Percentiles rank a stretch among this genome's conserved stretches.
Evolutionary conservation across 768 basidiomycete species (phyloP).

Genomic region (Collybia sordida): DNA sequence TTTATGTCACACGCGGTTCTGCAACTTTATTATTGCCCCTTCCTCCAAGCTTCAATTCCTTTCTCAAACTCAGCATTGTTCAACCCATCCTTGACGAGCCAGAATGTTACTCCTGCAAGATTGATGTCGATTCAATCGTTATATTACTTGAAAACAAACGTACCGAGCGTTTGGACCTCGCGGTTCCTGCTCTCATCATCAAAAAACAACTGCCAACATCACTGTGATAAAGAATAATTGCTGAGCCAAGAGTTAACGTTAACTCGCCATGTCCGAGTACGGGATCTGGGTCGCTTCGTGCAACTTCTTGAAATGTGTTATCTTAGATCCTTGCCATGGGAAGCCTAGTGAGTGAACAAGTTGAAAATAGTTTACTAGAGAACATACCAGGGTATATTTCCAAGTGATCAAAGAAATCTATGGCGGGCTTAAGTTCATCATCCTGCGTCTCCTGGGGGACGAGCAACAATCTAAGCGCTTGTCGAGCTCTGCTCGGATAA

Average conservation of each 20-base stretch:
- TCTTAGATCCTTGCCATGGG: constrained; percentile 60
- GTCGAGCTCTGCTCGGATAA: constrained; percentile 56
- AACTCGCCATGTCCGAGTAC: constrained; percentile 73
- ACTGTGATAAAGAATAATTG: no score
- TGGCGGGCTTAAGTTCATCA: constrained; percentile 41
- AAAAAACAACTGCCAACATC: constrained; percentile 60
- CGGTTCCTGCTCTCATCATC: constrained; percentile 68
- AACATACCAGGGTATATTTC: constrained; percentile 71
- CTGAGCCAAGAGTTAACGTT: no score
- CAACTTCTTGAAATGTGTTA: constrained; percentile 75
- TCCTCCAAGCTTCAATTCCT: constrained; percentile 76
- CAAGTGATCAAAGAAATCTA: constrained; percentile 63
- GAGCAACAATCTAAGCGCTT: constrained; percentile 67
- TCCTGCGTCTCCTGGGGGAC: constrained; percentile 38
- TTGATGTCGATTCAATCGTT: not conserved
- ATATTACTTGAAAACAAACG: constrained; percentile 7
- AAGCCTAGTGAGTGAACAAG: not conserved
- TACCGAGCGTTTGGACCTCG: constrained; percentile 63
- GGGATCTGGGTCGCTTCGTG: constrained; percentile 75
- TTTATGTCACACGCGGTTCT: no score
- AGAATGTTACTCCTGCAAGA: constrained; percentile 73
- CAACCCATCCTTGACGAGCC: constrained; percentile 65
- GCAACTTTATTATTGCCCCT: no score
- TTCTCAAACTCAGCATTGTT: constrained; percentile 60
- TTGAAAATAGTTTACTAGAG: not conserved